phyloP scores from a whole-genome alignment of 73 alveolate genomes.

The Tetrahymena malaccensis region DNA sequence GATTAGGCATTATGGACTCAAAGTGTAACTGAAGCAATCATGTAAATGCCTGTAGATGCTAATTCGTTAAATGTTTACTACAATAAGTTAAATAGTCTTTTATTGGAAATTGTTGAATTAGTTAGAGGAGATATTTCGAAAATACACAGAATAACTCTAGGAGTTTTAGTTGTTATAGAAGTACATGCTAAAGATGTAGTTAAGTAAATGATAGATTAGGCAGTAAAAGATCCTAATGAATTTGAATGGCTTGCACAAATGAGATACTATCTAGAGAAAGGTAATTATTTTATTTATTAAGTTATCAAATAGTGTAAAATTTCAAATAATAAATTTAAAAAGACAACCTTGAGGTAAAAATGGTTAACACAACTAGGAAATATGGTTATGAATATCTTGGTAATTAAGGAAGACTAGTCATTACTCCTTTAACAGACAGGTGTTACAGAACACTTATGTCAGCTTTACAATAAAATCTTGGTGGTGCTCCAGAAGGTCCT shows the following conservation, averaged over 20 bases:
- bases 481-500: slow-evolving; percentile 97
- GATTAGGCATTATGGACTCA: slow-evolving; percentile 17
- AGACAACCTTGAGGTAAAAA: slow-evolving; percentile 42
- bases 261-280: slow-evolving; percentile 68
- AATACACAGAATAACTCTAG: slow-evolving; percentile 50
- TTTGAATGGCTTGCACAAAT: slow-evolving; percentile 71
- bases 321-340: not conserved
- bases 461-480: slow-evolving; percentile 78
- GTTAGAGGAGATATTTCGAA: slow-evolving; percentile 22
- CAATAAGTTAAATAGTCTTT: not conserved
- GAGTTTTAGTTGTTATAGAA: slow-evolving; percentile 68
- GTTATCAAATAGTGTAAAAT: not conserved
- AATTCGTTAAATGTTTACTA: not conserved
- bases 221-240: slow-evolving; percentile 48
- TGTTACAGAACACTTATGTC: slow-evolving; percentile 82
- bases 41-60: not conserved
- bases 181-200: slow-evolving; percentile 76
- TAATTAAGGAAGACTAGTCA: slow-evolving; percentile 79
- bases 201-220: slow-evolving; percentile 32
- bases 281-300: not conserved
- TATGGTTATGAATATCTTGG: slow-evolving; percentile 97
- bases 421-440: slow-evolving; percentile 88
- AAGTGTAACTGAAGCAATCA: slow-evolving; percentile 13
- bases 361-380: slow-evolving; percentile 66
- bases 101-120: slow-evolving; percentile 24